Base-by-base conservation (phyloP, 768 basidiomycete genomes). In the Chalciporus chontae region DNA sequence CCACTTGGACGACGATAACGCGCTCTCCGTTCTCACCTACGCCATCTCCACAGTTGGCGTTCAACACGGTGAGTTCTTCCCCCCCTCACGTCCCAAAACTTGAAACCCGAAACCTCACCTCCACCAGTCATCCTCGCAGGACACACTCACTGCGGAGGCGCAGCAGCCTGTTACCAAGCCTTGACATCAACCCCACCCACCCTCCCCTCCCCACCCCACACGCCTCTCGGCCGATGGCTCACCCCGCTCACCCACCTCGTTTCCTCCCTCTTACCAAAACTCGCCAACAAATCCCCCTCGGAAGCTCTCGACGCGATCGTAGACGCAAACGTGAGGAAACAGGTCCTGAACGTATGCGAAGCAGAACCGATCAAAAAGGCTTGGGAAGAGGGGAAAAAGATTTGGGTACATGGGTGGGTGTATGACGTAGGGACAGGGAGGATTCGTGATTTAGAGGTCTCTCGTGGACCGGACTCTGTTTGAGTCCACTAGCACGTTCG, bases 71-170 rank as follows among this genome's bases (percentile, higher is more conserved):
- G 65, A 65, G 75, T 79, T 8, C 49, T 45, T 43, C 27, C 51
- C 31, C 41, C 29, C 50, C 6, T 14, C 11, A 19, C 39, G 31
- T 24, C 8, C n/a, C 18, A n/a, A n/a, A n/a, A n/a, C n/a, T n/a
- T n/a, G n/a, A n/a, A n/a, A n/a, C n/a, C n/a, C n/a, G n/a, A n/a
- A n/a, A n/a, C n/a, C n/a, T n/a, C n/a, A n/a, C n/a, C n/a, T n/a
- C n/a, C n/a, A n/a, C n/a, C n/a, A 91, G 89, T 94, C 52, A 72
- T 90, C 53, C 71, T 94, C 58, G 87, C 85, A 21, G 92, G 92
- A 15, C 92, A 95, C 64, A 83, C 85, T 10, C 73, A 81, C 48
- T 95, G 92, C 63, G 92, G 90, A 47, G 92, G 92, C 45, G 86
- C 80, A 3, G 65, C 70, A 0, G 82, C 84, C 5, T 81, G 81